A percentile compares a stretch with the other conserved stretches of the same genome.
phyloP scores from a whole-genome alignment of 139 green algal genomes.

The Diplosphaera chodatii region DNA sequence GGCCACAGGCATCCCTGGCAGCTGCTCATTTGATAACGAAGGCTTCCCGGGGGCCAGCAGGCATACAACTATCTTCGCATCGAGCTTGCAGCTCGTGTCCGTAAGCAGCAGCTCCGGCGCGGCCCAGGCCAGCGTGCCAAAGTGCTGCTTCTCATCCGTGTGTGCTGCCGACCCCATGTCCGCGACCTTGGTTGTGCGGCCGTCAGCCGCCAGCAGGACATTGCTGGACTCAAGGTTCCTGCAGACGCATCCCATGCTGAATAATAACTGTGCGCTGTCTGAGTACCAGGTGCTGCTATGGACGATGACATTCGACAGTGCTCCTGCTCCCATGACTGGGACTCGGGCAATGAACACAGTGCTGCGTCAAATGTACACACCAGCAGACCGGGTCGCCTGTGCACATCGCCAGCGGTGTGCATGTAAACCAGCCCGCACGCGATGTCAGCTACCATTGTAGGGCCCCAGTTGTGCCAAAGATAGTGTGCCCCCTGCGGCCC shows the following conservation, averaged over 20 bases:
- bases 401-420: slow-evolving; percentile 16
- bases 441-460: slow-evolving; percentile 25
- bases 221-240: slow-evolving; percentile 33
- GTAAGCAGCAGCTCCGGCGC: slow-evolving; percentile 28
- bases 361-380: too few species aligned
- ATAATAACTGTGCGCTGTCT: too few species aligned
- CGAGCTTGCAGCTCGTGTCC: slow-evolving; percentile 10
- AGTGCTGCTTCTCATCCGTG: slow-evolving; percentile 8
- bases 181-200: slow-evolving; percentile 32
- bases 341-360: too few species aligned
- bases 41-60: too few species aligned
- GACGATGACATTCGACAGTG: too few species aligned
- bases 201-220: slow-evolving; percentile 22
- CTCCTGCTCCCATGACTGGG: too few species aligned
- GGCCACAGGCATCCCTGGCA: too few species aligned
- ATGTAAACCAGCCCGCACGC: slow-evolving; percentile 30
- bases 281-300: too few species aligned
- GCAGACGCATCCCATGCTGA: too few species aligned
- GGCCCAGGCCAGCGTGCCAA: slow-evolving; percentile 28
- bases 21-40: too few species aligned
- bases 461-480: background rate
- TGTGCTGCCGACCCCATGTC: slow-evolving; percentile 34
- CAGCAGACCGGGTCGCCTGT: too few species aligned
- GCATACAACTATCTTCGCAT: too few species aligned
- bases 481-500: background rate